These are phyloP conservation scores for Buddleja alternifolia DNA, from an alignment of 257 asterid genomes.

Conservation along the genomic window DNA sequence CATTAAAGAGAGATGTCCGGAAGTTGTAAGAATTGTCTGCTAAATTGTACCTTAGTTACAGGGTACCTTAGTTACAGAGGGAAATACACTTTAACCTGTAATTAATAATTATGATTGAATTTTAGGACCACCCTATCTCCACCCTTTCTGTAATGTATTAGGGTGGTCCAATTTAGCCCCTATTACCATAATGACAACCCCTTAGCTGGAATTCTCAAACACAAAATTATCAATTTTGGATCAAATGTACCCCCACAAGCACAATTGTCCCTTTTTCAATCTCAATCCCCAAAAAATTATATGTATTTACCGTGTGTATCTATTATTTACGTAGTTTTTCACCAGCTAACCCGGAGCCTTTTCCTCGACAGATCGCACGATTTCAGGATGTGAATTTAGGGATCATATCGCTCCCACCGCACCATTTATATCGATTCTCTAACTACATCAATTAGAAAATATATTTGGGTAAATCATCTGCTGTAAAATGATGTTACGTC, in stretches of 20 bases:
- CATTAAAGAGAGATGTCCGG: neutral
- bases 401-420: too few relatives aligned
- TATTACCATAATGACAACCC: slow-evolving; percentile 15
- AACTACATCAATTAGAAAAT: too few relatives aligned
- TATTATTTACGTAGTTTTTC: too few relatives aligned
- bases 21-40: neutral
- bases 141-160: slow-evolving; percentile 34
- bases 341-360: too few relatives aligned
- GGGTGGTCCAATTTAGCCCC: slow-evolving; percentile 46
- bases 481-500: too few relatives aligned
- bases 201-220: too few relatives aligned
- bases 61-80: neutral
- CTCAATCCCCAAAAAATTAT: neutral
- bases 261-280: slow-evolving; percentile 17
- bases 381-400: too few relatives aligned
- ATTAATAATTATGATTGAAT: slow-evolving; percentile 23
- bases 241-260: slow-evolving; percentile 30
- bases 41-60: too few relatives aligned
- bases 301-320: too few relatives aligned
- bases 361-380: too few relatives aligned
- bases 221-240: neutral
- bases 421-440: too few relatives aligned
- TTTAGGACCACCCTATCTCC: slow-evolving; percentile 43
- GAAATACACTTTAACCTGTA: slow-evolving; percentile 1
- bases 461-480: too few relatives aligned